Base-by-base conservation (phyloP, 208 protist species). In the Phytomonas francai region DNA sequence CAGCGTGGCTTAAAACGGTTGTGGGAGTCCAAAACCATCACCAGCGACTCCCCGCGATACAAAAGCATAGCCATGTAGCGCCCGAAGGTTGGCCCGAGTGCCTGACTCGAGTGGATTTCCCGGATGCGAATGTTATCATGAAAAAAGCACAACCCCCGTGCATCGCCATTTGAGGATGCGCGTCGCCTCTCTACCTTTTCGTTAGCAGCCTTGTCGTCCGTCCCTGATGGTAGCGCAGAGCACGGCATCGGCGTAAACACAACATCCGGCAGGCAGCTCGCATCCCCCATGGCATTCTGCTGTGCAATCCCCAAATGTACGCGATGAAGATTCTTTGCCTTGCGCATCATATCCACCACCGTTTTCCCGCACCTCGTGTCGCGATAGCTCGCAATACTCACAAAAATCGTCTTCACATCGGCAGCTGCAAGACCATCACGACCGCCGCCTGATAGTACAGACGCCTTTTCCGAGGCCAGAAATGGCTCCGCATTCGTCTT, bases 371-470 rank as follows among this genome's bases (percentile, higher is more conserved):
- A 95, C 78, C 95, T 79, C 75, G 29, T 68, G 72, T 97, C 94
- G 8, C 92, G 80, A 81, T 86, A 97, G 76, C 86, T 93, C 9
- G 89, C 89, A 42, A 97, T 74, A 42, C 77, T 94, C 25, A 97
- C 74, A 73, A 97, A 97, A 32, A 97, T 83, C n/a, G 79, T 91
- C 29, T 32, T 34, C 33, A 30, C 63, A 33, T 77, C 70, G 28
- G 66, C 67, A 45, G 45, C 62, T 8, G 62, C 63, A n/a, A 19
- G 60, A 16, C 59, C 14, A 36, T 58, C 28, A 49, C 71, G 68
- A 33, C 42, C 73, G 3, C n/a, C n/a, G 31, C 67, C 63, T 36
- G 72, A 73, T 51, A 66, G 61, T 45, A 19, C 56, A 30, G 29
- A 36, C 51, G 71, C 73, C 33, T 61, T 61, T 36, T 9, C 30